These are phyloP conservation scores for Zizania latifolia DNA, from an alignment of 176 grass and related monocot species.

Conservation along the genomic window DNA sequence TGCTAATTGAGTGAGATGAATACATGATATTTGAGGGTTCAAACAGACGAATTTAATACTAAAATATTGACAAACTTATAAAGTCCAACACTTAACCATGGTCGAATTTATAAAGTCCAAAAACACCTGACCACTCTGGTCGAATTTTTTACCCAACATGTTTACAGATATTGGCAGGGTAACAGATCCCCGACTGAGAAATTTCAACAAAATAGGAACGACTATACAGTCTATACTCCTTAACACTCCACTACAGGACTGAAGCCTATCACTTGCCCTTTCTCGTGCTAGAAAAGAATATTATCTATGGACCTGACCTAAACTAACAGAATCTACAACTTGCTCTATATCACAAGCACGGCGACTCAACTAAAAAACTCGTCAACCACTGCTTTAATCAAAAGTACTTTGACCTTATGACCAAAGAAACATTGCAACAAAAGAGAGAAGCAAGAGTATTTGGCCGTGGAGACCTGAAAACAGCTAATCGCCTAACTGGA, in stretches of 20 bases:
- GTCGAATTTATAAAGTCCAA: too few relatives aligned
- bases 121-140: too few relatives aligned
- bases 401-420: not conserved
- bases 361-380: slow-evolving; percentile 21
- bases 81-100: too few relatives aligned
- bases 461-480: not conserved
- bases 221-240: not conserved
- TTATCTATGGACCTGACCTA: slow-evolving; percentile 1
- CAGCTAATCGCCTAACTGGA: slow-evolving; percentile 22
- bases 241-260: not conserved
- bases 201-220: not conserved
- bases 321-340: not conserved
- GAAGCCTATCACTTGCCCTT: not conserved
- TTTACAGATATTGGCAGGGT: not conserved
- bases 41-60: too few relatives aligned
- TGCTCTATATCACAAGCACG: slow-evolving; percentile 14
- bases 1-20: too few relatives aligned
- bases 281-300: slow-evolving; percentile 17
- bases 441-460: not conserved
- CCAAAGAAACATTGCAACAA: slow-evolving; percentile 6
- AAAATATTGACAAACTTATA: too few relatives aligned
- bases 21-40: too few relatives aligned
- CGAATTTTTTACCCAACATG: not conserved
- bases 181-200: slow-evolving; percentile 5
- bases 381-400: slow-evolving; percentile 35